A percentile compares a stretch with the other conserved stretches of the same genome.
Conservation (phyloP, 169 alveolate genomes). For the Ichthyophthirius multifiliis region DNA sequence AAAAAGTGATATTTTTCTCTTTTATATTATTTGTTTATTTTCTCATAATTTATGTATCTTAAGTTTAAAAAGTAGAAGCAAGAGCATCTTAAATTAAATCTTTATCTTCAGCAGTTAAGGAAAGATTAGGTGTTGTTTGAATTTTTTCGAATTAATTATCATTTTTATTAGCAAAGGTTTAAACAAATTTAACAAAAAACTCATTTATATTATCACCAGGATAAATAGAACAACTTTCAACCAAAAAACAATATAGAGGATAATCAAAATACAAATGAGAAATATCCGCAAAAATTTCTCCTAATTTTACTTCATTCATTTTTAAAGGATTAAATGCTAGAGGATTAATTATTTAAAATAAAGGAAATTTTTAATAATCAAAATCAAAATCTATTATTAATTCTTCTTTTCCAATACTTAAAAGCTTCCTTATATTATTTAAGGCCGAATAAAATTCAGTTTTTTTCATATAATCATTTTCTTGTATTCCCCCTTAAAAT, state of each 20-base stretch:
- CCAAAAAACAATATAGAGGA: neutral
- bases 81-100: neutral
- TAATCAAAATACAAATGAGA: neutral
- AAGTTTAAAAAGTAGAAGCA: neutral
- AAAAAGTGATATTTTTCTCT: too few species aligned
- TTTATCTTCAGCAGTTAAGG: neutral
- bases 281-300: neutral
- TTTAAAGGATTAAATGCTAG: neutral
- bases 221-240: neutral
- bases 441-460: neutral
- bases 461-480: neutral
- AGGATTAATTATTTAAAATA: neutral
- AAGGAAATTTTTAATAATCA: neutral
- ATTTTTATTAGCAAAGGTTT: neutral
- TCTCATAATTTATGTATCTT: too few species aligned
- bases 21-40: too few species aligned
- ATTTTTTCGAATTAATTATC: neutral
- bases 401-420: neutral
- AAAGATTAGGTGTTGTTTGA: neutral
- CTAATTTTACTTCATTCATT: neutral
- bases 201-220: conserved; percentile 7
- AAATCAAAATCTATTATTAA: neutral
- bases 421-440: neutral
- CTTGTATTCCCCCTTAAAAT: conserved; percentile 5
- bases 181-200: neutral